These are phyloP conservation scores for Coffea eugenioides DNA, from an alignment of 257 asterid species.

Conservation along the genomic window DNA sequence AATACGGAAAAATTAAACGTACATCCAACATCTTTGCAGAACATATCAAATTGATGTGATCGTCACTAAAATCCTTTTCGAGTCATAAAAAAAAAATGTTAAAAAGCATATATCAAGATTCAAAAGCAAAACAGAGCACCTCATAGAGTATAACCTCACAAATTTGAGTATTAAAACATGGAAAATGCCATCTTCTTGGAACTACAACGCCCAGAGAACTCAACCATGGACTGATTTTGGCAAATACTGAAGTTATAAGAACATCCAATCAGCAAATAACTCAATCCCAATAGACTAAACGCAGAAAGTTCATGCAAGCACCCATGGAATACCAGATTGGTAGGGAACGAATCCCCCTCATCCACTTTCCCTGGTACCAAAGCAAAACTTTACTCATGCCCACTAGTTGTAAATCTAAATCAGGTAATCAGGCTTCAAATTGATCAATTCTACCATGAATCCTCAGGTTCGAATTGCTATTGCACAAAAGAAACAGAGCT, in stretches of 20 bases:
- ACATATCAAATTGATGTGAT: background rate
- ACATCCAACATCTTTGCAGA: background rate
- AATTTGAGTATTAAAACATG: background rate
- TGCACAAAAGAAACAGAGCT: background rate
- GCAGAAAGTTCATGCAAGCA: background rate
- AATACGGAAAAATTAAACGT: slow-evolving; percentile 11
- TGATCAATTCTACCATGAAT: background rate
- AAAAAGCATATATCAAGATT: background rate
- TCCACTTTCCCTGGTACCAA: too few species aligned
- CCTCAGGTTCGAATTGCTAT: background rate
- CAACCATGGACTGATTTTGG: background rate
- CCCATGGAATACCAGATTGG: too few species aligned
- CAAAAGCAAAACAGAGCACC: background rate
- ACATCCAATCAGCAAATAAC: background rate
- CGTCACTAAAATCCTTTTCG: background rate
- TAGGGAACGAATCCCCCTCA: too few species aligned
- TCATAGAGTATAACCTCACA: background rate
- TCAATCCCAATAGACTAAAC: background rate
- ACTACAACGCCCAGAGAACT: background rate
- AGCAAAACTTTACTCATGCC: background rate
- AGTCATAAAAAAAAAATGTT: background rate
- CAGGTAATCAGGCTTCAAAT: background rate
- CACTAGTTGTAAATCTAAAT: too few species aligned
- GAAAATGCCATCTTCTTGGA: background rate
- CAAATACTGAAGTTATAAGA: background rate